phyloP scores from a whole-genome alignment of 208 protist species.

The Phytomonas serpens region DNA sequence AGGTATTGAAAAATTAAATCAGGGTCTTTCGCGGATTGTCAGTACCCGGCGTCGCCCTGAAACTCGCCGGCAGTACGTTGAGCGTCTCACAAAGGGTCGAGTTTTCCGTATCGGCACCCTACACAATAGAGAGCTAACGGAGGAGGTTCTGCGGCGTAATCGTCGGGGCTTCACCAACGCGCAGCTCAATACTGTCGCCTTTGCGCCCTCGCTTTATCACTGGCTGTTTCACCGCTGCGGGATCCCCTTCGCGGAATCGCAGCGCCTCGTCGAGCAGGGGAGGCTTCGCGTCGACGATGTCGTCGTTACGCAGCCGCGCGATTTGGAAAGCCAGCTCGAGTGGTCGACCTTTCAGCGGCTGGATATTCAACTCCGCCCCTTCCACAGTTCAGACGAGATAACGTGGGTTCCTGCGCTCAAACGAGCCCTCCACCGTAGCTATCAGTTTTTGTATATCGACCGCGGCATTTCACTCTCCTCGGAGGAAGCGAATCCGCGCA shows the following conservation, averaged over 20 bases:
- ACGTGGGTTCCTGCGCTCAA: constrained; percentile 78
- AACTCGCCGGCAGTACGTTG: constrained; percentile 28
- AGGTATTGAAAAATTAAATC: constrained; percentile 63
- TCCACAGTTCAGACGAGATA: constrained; percentile 10
- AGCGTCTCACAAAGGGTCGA: constrained; percentile 30
- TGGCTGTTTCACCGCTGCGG: constrained; percentile 87
- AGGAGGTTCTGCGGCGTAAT: constrained; percentile 52
- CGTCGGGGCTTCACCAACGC: constrained; percentile 70
- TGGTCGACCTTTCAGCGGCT: constrained; percentile 65
- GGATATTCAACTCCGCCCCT: constrained; percentile 52
- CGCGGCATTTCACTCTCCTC: constrained; percentile 65
- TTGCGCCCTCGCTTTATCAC: constrained; percentile 79
- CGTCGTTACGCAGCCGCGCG: constrained; percentile 24
- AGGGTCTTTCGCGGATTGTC: constrained; percentile 51
- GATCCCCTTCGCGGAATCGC: constrained; percentile 71
- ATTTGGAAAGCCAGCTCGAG: constrained; percentile 68
- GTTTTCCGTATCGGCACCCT: constrained; percentile 71
- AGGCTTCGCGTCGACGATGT: constrained; percentile 50
- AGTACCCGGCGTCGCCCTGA: constrained; percentile 44
- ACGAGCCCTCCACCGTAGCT: constrained; percentile 72
- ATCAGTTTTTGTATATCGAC: constrained; percentile 54
- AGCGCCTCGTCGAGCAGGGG: constrained; percentile 27
- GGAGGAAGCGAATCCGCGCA: constrained; percentile 62
- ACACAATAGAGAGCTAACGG: constrained; percentile 58
- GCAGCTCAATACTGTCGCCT: constrained; percentile 76